Percentiles rank a stretch among this genome's conserved stretches.
Conservation (phyloP, 371 early-diverging fungal species). For the Zopfochytrium polystomum region DNA sequence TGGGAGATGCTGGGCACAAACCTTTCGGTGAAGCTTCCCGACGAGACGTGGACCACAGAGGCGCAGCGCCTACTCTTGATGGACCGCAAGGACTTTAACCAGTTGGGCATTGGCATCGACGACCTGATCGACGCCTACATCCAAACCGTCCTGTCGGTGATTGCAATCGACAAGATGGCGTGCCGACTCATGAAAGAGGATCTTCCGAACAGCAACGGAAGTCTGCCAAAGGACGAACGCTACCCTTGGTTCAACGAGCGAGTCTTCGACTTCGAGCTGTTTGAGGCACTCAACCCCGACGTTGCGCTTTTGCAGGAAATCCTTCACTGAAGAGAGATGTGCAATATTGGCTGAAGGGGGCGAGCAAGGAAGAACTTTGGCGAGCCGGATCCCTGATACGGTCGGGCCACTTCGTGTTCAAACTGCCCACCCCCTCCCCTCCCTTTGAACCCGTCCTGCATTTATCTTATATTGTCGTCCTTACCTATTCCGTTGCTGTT, state of each 20-base stretch:
- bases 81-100: conserved; percentile 93
- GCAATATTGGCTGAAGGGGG: too few relatives aligned
- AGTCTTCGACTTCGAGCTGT: conserved; percentile 75
- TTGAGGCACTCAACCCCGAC: conserved; percentile 84
- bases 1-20: conserved; percentile 97
- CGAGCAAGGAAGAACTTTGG: too few relatives aligned
- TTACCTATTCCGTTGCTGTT: too few relatives aligned
- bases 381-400: too few relatives aligned
- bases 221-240: conserved; percentile 9
- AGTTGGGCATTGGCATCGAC: conserved; percentile 84
- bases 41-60: conserved; percentile 79
- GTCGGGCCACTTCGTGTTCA: too few relatives aligned
- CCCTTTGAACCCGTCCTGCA: too few relatives aligned
- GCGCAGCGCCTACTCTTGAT: conserved; percentile 79
- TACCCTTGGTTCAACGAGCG: conserved; percentile 38
- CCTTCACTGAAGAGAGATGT: conserved; percentile 21
- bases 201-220: not conserved
- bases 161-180: conserved; percentile 88
- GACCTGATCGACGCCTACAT: conserved; percentile 92
- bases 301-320: conserved; percentile 75
- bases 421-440: too few relatives aligned
- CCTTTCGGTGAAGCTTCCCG: conserved; percentile 72
- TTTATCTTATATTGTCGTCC: too few relatives aligned
- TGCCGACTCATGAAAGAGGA: conserved; percentile 63
- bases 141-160: conserved; percentile 83